phyloP scores from a whole-genome alignment of 2,329 filamentous ascomycete species.

The Alternaria brassicae region DNA sequence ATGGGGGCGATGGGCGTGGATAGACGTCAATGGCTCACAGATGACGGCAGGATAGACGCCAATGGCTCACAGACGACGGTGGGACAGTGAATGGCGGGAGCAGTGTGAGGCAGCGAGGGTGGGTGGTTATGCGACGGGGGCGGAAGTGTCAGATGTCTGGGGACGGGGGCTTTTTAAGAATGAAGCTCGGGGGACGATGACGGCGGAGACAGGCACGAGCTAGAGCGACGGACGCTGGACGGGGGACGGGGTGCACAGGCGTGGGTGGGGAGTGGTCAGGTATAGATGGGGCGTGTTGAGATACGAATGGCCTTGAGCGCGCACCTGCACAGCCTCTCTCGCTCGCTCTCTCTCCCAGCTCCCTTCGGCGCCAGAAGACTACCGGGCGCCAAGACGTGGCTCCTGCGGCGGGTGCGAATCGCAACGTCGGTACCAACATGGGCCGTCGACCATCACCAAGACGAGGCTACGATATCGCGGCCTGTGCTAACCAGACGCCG shows the following conservation, averaged over 20 bases:
- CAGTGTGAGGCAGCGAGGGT: neutral
- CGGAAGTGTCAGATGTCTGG: too few species aligned
- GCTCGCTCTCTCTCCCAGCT: constrained; percentile 5
- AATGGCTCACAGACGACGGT: too few species aligned
- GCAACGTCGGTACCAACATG: constrained; percentile 17
- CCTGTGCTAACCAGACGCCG: constrained; percentile 1
- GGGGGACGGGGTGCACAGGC: constrained; percentile 8
- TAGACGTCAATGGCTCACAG: constrained; percentile 13
- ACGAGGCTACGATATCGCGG: constrained; percentile 10
- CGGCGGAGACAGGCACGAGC: constrained; percentile 22
- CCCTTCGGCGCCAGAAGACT: constrained; percentile 15
- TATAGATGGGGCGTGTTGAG: constrained; percentile 12
- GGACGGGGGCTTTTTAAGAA: constrained; percentile 27
- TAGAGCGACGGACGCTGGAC: constrained; percentile 12
- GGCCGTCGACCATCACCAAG: constrained; percentile 3
- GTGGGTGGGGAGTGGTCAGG: constrained; percentile 14
- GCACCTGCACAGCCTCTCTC: constrained; percentile 16
- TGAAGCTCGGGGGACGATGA: constrained; percentile 13
- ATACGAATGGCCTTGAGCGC: constrained; percentile 14
- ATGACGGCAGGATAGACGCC: neutral
- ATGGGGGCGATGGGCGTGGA: constrained; percentile 11
- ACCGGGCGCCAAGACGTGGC: constrained; percentile 15
- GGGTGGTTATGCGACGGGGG: neutral
- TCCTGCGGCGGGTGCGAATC: constrained; percentile 18
- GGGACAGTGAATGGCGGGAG: constrained; percentile 4